Evolutionary conservation across 257 asterid species (phyloP), one percentile per base, ranked within the genome.

Genomic region (Osmanthus fragrans): DNA sequence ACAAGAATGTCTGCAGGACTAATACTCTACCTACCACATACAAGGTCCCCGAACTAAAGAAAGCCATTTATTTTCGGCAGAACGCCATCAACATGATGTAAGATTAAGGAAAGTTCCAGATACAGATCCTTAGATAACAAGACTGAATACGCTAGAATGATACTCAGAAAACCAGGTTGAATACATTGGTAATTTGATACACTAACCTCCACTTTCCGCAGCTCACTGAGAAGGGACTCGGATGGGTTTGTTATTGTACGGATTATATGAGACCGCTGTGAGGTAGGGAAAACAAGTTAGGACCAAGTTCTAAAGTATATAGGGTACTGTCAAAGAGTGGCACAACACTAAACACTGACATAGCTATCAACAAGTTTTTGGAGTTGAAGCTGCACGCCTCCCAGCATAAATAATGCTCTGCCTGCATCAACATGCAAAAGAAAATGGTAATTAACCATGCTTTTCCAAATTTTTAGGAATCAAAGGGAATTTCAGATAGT

Each of bases 181-280:
- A 19, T 19, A 54, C 23, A 19, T 2, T 54, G 11, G 64, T 54
- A 47, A 54, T 19, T 7, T 54, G 64, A 54, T 7, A 54, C 5
- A 54, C 93, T 77, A 75, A 95, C 98, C 98, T 93, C 98, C 85
- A 95, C 99, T 93, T 93, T 95, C 69, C 96, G 93, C 33, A 95
- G 97, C 91, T 95, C 97, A 65, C 90, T 89, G 27, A 95, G 96
- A 84, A 93, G 97, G 74, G 97, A 93, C 86, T 95, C 99, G 54
- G 97, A 95, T 29, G 99, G 99, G 79, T 93, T 92, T 49, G 98
- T 93, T 36, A 95, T 88, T 54, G 99, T 95, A 86, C 83, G 81
- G 81, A 93, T 86, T 58, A 93, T 86, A 82, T 90, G 93, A 77
- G 93, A 78, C 33, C 99, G 93, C 99, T 95, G 97, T 69, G 80